These are phyloP conservation scores for Henningerozyma blattae DNA, from an alignment of 805 yeast species.

Conservation along the genomic window DNA sequence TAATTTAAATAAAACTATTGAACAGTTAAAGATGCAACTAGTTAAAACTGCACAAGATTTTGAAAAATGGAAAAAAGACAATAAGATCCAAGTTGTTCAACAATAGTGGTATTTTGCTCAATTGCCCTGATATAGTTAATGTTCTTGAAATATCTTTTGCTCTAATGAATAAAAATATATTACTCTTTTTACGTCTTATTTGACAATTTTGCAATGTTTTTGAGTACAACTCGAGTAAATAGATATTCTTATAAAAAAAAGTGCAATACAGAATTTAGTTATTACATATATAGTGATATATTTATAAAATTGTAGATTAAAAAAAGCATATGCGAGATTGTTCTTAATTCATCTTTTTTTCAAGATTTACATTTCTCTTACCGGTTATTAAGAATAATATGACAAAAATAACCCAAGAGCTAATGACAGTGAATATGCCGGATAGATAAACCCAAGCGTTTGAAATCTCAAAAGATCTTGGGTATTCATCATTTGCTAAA, in stretches of 20 bases:
- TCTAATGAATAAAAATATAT: too few species aligned
- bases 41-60: conserved; percentile 20
- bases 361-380: conserved; percentile 5
- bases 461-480: conserved; percentile 84
- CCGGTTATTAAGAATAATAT: conserved; percentile 38
- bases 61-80: conserved; percentile 25
- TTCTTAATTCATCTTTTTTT: conserved; percentile 14
- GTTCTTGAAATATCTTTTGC: too few species aligned
- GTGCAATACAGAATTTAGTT: too few species aligned
- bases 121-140: too few species aligned
- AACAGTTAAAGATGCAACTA: conserved; percentile 21
- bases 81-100: conserved; percentile 24
- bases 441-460: conserved; percentile 87
- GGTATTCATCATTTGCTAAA: conserved; percentile 89
- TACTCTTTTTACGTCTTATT: conserved; percentile 1
- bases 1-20: conserved; percentile 28
- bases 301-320: not conserved
- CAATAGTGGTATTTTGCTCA: conserved; percentile 12
- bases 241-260: too few species aligned
- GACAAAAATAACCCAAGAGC: conserved; percentile 72
- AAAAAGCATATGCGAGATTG: too few species aligned
- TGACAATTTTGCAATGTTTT: not conserved
- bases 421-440: conserved; percentile 54
- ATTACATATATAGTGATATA: not conserved
- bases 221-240: too few species aligned